Conservation (phyloP, 805 yeast genomes). For the Diddensiella santjacobensis region DNA sequence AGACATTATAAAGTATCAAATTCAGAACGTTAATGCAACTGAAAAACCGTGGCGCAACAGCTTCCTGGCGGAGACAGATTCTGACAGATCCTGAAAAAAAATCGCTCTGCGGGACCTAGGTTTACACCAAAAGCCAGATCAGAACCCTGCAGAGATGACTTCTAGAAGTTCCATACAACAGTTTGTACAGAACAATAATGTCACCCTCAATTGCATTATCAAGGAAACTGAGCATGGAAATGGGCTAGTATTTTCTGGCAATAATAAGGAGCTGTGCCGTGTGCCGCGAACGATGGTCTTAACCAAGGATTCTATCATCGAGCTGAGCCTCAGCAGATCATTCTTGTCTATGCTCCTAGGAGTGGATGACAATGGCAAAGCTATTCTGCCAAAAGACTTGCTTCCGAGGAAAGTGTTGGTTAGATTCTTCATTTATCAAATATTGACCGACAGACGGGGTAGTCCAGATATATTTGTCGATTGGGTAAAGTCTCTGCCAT, state of each 20-base stretch:
- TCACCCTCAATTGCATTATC: slow-evolving; percentile 2
- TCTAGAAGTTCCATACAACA: too few species aligned
- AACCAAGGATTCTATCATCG: slow-evolving; percentile 4
- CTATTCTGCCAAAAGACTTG: slow-evolving; percentile 6
- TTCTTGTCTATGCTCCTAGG: slow-evolving; percentile 9
- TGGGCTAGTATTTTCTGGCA: slow-evolving; percentile 9
- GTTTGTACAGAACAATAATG: background rate
- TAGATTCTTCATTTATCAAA: slow-evolving; percentile 19
- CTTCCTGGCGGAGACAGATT: background rate
- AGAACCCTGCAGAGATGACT: too few species aligned
- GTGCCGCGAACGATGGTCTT: background rate
- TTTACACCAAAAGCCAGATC: too few species aligned
- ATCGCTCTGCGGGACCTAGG: background rate
- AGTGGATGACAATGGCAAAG: slow-evolving; percentile 9
- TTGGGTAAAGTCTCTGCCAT: slow-evolving; percentile 30
- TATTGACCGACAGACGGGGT: slow-evolving; percentile 17
- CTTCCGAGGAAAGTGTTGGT: slow-evolving; percentile 16
- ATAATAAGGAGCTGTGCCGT: background rate
- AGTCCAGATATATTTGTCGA: slow-evolving; percentile 19
- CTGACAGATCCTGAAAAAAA: background rate
- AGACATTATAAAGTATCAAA: slow-evolving; percentile 16
- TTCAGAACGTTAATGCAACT: too few species aligned
- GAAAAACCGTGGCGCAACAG: too few species aligned
- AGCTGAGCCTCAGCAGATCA: slow-evolving; percentile 1
- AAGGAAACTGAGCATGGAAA: slow-evolving; percentile 11